Evolutionary conservation across 2,329 filamentous ascomycete species (phyloP).

Genomic region (Fusarium hostae): DNA sequence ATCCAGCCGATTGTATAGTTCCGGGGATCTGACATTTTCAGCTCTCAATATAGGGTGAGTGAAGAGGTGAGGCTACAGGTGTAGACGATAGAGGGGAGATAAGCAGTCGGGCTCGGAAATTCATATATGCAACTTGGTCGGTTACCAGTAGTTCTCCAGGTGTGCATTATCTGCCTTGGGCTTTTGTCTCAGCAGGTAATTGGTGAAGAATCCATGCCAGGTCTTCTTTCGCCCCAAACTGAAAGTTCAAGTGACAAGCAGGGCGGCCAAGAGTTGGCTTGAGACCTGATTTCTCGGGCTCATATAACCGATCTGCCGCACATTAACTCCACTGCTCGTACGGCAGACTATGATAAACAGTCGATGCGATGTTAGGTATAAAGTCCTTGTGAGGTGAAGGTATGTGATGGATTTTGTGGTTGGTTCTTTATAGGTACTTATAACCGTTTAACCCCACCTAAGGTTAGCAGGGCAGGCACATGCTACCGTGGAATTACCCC

Average conservation of each 20-base stretch:
- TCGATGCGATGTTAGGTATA: too few species aligned
- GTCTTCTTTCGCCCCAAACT: background rate
- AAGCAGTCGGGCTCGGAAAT: background rate
- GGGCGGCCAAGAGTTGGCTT: background rate
- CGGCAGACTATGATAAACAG: too few species aligned
- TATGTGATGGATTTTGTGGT: background rate
- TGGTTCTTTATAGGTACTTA: background rate
- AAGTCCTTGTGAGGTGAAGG: background rate
- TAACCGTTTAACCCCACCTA: background rate
- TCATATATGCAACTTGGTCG: background rate
- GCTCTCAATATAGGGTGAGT: too few species aligned
- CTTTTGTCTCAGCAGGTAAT: background rate
- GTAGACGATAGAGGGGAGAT: background rate
- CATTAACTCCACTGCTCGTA: too few species aligned
- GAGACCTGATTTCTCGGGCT: background rate
- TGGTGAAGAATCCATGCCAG: background rate
- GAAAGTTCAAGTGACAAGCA: too few species aligned
- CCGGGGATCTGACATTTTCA: too few species aligned
- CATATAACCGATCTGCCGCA: too few species aligned
- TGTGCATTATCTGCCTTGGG: background rate
- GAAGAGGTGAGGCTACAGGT: too few species aligned
- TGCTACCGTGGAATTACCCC: conserved; percentile 37
- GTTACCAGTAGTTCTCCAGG: background rate
- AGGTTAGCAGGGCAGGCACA: conserved; percentile 17
- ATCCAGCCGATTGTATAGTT: too few species aligned